Conservation (phyloP, 2,329 filamentous ascomycete genomes). For the Teratosphaeria zuluensis region DNA sequence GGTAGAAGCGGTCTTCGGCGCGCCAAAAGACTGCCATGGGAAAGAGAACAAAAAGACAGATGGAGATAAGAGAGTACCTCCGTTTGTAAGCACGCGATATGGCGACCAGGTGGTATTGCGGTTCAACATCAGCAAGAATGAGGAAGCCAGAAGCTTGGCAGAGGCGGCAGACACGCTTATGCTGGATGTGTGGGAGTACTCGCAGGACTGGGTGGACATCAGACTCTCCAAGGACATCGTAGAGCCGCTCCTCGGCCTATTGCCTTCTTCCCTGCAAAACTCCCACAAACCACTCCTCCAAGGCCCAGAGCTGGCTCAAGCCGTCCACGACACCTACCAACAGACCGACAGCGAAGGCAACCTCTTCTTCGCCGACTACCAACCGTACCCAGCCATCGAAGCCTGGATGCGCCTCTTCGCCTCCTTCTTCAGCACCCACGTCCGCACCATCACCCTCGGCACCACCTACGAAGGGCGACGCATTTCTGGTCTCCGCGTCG, state of each 20-base stretch:
- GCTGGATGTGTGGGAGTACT: slow-evolving; percentile 85
- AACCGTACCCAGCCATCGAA: slow-evolving; percentile 72
- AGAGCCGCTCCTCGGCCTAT: slow-evolving; percentile 64
- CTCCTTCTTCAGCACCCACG: slow-evolving; percentile 79
- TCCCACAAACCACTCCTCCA: slow-evolving; percentile 68
- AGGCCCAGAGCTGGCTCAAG: slow-evolving; percentile 58
- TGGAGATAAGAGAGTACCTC: slow-evolving; percentile 5
- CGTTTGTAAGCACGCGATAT: slow-evolving; percentile 41
- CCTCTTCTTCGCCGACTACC: slow-evolving; percentile 87
- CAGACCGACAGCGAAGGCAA: slow-evolving; percentile 37
- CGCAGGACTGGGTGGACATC: slow-evolving; percentile 73
- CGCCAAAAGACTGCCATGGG: not conserved
- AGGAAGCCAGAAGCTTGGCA: slow-evolving; percentile 60
- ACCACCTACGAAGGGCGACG: slow-evolving; percentile 78
- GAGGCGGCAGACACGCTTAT: slow-evolving; percentile 65
- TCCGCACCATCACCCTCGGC: slow-evolving; percentile 67
- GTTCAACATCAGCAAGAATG: slow-evolving; percentile 63
- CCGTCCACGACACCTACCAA: slow-evolving; percentile 68
- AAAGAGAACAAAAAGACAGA: not conserved
- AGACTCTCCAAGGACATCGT: slow-evolving; percentile 67
- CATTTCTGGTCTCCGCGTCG: slow-evolving; percentile 72
- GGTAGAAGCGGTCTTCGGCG: slow-evolving; percentile 9
- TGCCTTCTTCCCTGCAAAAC: slow-evolving; percentile 63
- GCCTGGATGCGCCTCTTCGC: slow-evolving; percentile 87
- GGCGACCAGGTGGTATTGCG: slow-evolving; percentile 77